phyloP scores from a whole-genome alignment of 345 rosid species.

The Rhodomyrtus tomentosa region DNA sequence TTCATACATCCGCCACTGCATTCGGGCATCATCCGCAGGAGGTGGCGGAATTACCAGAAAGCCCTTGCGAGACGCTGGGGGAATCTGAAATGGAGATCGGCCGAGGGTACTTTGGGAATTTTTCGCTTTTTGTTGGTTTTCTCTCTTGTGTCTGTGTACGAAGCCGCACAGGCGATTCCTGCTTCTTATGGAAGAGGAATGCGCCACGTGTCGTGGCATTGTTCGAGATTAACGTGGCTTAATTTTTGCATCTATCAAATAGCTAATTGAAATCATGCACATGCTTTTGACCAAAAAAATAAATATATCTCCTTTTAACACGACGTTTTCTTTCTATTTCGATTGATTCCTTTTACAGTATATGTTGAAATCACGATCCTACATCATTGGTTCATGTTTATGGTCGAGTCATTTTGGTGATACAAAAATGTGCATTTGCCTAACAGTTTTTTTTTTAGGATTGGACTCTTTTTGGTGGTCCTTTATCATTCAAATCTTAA shows the following conservation, averaged over 20 bases:
- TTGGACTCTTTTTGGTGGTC: not conserved
- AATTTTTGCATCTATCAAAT: not conserved
- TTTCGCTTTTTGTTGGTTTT: not conserved
- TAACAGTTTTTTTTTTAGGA: not conserved
- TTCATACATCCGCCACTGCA: not conserved
- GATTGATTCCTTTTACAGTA: not conserved
- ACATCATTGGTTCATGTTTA: not conserved
- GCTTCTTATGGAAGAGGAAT: constrained; percentile 3
- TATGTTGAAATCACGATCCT: not conserved
- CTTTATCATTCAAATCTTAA: no score
- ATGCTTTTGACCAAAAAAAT: not conserved
- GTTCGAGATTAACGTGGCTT: not conserved
- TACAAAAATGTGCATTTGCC: not conserved
- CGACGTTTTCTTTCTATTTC: not conserved
- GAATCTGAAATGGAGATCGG: not conserved
- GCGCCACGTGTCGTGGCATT: constrained; percentile 3
- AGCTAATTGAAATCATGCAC: no score
- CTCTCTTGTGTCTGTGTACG: not conserved
- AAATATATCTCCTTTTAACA: not conserved
- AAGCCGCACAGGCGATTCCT: not conserved
- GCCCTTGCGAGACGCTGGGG: not conserved
- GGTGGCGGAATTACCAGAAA: not conserved
- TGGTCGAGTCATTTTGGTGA: not conserved
- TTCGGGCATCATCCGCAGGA: not conserved
- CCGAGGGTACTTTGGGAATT: not conserved